These are phyloP conservation scores for Euphorbia tirucalli DNA, from an alignment of 345 rosid genomes.

Conservation along the genomic window DNA sequence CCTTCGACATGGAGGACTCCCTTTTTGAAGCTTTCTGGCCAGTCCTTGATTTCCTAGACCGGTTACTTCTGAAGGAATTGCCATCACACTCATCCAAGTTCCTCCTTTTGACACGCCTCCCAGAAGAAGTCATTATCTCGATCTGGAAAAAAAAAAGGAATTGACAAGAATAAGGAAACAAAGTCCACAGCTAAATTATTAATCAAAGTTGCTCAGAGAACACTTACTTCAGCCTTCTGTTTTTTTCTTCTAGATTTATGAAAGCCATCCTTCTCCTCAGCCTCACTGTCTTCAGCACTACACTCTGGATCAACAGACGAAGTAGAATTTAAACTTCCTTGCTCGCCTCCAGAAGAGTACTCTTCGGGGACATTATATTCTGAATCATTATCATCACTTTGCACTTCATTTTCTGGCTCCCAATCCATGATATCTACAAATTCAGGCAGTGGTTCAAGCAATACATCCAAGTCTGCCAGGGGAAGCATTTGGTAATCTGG, in stretches of 20 bases:
- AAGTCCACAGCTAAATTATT: neutral
- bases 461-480: conserved; percentile 76
- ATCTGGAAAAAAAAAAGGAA: conserved; percentile 39
- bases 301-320: conserved; percentile 64
- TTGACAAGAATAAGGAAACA: conserved; percentile 8
- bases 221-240: conserved; percentile 64
- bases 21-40: conserved; percentile 50
- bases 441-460: conserved; percentile 81
- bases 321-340: conserved; percentile 56
- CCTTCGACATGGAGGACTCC: conserved; percentile 64
- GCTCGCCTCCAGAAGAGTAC: conserved; percentile 65
- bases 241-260: conserved; percentile 75
- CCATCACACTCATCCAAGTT: conserved; percentile 71
- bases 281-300: conserved; percentile 60
- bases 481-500: conserved; percentile 83
- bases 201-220: conserved; percentile 6
- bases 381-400: conserved; percentile 88
- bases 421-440: conserved; percentile 82
- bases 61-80: conserved; percentile 43
- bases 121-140: conserved; percentile 84
- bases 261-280: conserved; percentile 55
- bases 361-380: conserved; percentile 91
- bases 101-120: conserved; percentile 88
- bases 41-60: conserved; percentile 48
- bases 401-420: conserved; percentile 82